Evolutionary conservation across 202 grass and related monocot genomes (phyloP).

Genomic region (Schoenoplectus triqueter): DNA sequence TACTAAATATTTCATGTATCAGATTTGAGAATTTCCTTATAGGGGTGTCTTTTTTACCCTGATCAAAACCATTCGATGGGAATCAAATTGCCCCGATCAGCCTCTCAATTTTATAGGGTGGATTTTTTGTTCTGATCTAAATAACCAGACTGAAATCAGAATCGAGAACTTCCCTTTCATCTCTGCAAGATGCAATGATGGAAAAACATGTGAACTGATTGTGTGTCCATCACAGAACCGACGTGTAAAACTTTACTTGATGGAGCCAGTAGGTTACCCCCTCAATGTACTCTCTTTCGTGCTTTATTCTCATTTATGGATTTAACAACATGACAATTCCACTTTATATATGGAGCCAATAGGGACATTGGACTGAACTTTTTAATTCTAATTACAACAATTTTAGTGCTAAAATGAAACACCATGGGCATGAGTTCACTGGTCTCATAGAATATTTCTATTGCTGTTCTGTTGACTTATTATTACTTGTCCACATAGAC

Average conservation of each 20-base stretch:
- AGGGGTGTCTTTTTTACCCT: background rate
- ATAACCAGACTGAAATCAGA: background rate
- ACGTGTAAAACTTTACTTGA: background rate
- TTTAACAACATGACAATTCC: background rate
- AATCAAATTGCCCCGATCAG: background rate
- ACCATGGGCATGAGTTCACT: background rate
- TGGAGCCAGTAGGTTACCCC: background rate
- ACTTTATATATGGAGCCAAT: background rate
- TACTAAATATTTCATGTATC: background rate
- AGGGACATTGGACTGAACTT: slow-evolving; percentile 6
- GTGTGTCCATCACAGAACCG: background rate
- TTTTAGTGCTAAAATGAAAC: background rate
- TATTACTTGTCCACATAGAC: background rate
- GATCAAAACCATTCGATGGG: background rate
- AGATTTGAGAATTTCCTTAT: background rate
- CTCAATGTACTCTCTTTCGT: background rate
- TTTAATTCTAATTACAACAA: background rate
- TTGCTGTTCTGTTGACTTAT: background rate
- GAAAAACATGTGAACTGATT: background rate
- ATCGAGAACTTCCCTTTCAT: background rate
- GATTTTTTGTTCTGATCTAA: background rate
- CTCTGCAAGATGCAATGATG: background rate
- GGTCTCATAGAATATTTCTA: background rate
- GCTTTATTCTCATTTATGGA: background rate
- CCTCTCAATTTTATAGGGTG: background rate